These are phyloP conservation scores for Geotrichum ghanense DNA, from an alignment of 805 yeast genomes.

Conservation along the genomic window DNA sequence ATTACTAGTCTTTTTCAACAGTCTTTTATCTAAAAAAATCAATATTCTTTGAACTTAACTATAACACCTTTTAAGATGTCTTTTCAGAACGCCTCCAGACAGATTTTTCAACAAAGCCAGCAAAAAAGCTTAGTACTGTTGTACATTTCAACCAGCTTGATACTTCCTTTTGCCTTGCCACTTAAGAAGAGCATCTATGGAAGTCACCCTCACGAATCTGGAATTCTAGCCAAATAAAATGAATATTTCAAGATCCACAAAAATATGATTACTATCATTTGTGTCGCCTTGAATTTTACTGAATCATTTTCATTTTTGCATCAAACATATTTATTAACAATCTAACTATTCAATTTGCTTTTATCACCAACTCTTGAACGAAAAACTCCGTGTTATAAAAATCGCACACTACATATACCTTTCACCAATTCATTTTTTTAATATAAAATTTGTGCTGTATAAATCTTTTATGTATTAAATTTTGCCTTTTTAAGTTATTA, in stretches of 20 bases:
- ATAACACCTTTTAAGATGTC: neutral
- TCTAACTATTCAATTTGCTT: neutral
- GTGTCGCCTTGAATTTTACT: neutral
- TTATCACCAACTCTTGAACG: neutral
- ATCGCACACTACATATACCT: no score
- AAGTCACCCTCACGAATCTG: no score
- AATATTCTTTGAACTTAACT: neutral
- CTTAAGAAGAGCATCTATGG: neutral
- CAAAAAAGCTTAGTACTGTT: neutral
- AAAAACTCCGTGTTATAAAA: no score
- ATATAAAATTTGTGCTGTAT: no score
- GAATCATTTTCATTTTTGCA: neutral
- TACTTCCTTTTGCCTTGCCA: neutral
- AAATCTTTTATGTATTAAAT: no score
- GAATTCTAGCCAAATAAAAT: neutral
- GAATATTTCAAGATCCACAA: neutral
- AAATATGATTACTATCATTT: neutral
- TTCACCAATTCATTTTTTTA: no score
- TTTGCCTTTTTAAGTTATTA: no score
- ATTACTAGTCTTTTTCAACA: no score
- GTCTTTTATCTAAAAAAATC: no score
- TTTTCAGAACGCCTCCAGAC: neutral
- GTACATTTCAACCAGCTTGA: neutral
- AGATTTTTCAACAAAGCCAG: neutral
- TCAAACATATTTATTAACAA: neutral